Conservation (phyloP, 768 basidiomycete species). For the Tulasnella sp. region DNA sequence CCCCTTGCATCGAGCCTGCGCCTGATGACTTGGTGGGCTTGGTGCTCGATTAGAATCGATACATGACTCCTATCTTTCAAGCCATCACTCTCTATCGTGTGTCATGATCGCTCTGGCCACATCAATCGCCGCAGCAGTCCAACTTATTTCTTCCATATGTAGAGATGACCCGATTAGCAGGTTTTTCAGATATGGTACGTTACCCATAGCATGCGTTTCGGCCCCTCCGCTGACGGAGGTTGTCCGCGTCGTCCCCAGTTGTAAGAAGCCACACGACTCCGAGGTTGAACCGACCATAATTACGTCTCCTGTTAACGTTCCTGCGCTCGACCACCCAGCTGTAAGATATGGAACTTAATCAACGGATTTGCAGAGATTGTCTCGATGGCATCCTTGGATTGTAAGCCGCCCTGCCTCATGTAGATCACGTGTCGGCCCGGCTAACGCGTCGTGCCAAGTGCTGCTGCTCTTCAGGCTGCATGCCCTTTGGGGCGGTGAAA, state of each 20-base stretch:
- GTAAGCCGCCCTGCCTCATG: not conserved
- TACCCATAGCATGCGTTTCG: not conserved
- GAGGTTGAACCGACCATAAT: not conserved
- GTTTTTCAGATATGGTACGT: not conserved
- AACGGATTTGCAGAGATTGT: not conserved
- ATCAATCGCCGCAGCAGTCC: not conserved
- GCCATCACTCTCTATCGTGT: not conserved
- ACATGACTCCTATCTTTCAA: not conserved
- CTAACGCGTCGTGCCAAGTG: not conserved
- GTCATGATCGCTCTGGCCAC: not conserved
- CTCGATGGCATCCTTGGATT: not conserved
- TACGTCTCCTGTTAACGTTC: not conserved
- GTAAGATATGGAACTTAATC: not conserved
- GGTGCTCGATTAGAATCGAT: not conserved
- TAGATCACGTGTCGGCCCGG: not conserved
- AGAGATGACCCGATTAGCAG: not conserved
- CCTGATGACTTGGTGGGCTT: not conserved
- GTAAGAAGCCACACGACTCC: not conserved
- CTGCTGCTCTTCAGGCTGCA: conserved; percentile 2
- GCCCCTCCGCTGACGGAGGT: not conserved
- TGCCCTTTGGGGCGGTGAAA: conserved; percentile 4
- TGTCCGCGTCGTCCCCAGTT: not conserved
- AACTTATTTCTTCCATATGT: not conserved
- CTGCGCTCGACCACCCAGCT: not conserved
- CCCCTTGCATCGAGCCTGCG: not conserved